Conservation (phyloP, 345 rosid genomes). For the Aurinia saxatilis region DNA sequence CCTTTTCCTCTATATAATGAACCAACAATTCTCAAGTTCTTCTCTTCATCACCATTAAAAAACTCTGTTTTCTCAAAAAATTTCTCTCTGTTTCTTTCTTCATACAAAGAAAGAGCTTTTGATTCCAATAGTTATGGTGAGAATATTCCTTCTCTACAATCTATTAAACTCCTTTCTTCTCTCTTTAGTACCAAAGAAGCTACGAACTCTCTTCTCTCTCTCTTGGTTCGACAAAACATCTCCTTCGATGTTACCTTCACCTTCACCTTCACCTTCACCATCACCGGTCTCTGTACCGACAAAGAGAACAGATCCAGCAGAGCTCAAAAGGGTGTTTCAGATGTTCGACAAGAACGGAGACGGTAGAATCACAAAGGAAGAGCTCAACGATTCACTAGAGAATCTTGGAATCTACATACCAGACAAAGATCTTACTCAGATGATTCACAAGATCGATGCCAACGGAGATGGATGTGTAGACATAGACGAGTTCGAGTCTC, state of each 20-base stretch:
- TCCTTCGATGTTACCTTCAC: not conserved
- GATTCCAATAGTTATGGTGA: constrained; percentile 22
- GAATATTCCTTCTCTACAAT: constrained; percentile 25
- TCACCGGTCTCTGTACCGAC: not conserved
- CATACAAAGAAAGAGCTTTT: not conserved
- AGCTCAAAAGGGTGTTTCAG: constrained; percentile 28
- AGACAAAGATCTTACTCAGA: constrained; percentile 24
- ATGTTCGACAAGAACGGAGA: constrained; percentile 34
- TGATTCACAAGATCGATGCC: constrained; percentile 26
- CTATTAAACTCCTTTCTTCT: constrained; percentile 23
- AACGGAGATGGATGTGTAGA: constrained; percentile 33
- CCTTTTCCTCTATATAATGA: not conserved
- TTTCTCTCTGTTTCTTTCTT: constrained; percentile 1
- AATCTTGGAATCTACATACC: constrained; percentile 34
- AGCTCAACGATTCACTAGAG: constrained; percentile 29
- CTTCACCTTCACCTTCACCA: constrained; percentile 1
- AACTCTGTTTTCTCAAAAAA: constrained; percentile 7
- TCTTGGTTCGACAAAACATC: constrained; percentile 27
- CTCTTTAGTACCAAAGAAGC: constrained; percentile 28
- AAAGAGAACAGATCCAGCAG: constrained; percentile 13
- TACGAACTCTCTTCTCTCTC: constrained; percentile 19
- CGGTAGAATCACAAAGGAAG: constrained; percentile 29
- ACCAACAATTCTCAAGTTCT: constrained; percentile 1
- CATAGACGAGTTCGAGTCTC: constrained; percentile 25
- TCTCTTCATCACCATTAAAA: not conserved